Percentiles rank a stretch among this genome's conserved stretches.
Evolutionary conservation across 2,329 filamentous ascomycete genomes (phyloP).

Genomic region (Colletotrichum limetticola): DNA sequence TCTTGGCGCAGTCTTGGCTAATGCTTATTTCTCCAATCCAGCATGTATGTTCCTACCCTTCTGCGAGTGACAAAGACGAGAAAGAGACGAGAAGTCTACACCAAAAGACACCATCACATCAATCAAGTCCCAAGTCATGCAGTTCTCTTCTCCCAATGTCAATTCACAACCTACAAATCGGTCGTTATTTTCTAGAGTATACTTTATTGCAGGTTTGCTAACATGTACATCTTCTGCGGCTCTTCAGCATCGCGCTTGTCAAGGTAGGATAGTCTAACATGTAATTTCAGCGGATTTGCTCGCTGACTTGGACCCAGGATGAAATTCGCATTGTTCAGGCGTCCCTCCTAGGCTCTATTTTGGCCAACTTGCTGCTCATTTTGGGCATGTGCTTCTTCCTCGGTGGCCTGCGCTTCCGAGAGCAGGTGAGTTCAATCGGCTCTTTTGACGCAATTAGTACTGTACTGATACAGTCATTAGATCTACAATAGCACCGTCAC

Average conservation of each 20-base stretch:
- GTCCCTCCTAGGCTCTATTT: conserved; percentile 87
- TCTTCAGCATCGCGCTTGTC: conserved; percentile 76
- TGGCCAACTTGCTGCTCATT: conserved; percentile 89
- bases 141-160: background rate
- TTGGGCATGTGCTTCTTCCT: conserved; percentile 92
- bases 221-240: conserved; percentile 35
- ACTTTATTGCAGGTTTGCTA: conserved; percentile 42
- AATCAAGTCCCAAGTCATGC: conserved; percentile 55
- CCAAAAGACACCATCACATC: conserved; percentile 62
- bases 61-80: conserved; percentile 44
- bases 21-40: conserved; percentile 39
- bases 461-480: conserved; percentile 46
- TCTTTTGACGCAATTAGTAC: background rate
- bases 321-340: conserved; percentile 94
- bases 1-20: conserved; percentile 33
- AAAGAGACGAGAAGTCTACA: conserved; percentile 30
- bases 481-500: conserved; percentile 96
- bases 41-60: conserved; percentile 63
- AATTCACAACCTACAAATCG: conserved; percentile 35
- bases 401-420: conserved; percentile 85
- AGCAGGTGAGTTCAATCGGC: conserved; percentile 70
- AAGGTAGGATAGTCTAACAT: conserved; percentile 60
- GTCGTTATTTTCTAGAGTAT: conserved; percentile 37
- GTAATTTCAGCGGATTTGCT: background rate
- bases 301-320: conserved; percentile 54